A percentile compares a stretch with the other conserved stretches of the same genome.
phyloP scores from a whole-genome alignment of 2,329 filamentous ascomycete genomes.

The Tolypocladium ophioglossoides region DNA sequence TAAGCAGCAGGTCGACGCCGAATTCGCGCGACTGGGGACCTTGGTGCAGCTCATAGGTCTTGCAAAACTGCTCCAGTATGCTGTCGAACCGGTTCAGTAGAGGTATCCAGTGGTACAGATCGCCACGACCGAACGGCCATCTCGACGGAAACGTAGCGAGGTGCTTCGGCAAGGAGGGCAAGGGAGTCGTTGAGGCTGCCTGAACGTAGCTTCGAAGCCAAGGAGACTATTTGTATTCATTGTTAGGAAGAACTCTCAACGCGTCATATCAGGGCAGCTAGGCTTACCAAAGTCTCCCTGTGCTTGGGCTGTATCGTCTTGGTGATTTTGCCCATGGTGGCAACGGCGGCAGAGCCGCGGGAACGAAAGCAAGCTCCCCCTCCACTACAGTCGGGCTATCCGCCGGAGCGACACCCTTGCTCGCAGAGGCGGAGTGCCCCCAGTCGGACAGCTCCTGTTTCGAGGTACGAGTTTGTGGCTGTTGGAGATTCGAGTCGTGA shows the following conservation, averaged over 20 bases:
- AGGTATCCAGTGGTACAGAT: slow-evolving; percentile 97
- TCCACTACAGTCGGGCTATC: slow-evolving; percentile 39
- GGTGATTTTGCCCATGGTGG: slow-evolving; percentile 58
- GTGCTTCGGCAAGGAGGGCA: slow-evolving; percentile 67
- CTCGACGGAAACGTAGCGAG: slow-evolving; percentile 72
- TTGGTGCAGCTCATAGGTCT: slow-evolving; percentile 66
- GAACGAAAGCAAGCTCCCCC: slow-evolving; percentile 38
- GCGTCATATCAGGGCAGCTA: neutral
- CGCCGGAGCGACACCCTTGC: slow-evolving; percentile 30
- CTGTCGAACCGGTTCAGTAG: slow-evolving; percentile 88
- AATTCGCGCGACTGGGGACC: slow-evolving; percentile 77
- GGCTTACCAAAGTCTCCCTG: slow-evolving; percentile 52
- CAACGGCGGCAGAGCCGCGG: slow-evolving; percentile 49
- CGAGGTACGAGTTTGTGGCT: neutral
- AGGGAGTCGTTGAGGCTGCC: slow-evolving; percentile 53
- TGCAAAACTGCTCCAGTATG: slow-evolving; percentile 72
- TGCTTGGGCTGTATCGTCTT: slow-evolving; percentile 59
- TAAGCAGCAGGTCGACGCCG: slow-evolving; percentile 51
- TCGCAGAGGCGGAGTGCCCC: slow-evolving; percentile 20
- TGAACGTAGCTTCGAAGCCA: slow-evolving; percentile 76
- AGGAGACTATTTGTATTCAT: slow-evolving; percentile 52
- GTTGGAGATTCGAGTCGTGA: neutral
- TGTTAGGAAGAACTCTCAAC: neutral
- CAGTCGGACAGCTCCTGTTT: slow-evolving; percentile 18
- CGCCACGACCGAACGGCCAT: slow-evolving; percentile 94